phyloP scores from a whole-genome alignment of 2,329 filamentous ascomycete species.

The Trichoderma asperellum region DNA sequence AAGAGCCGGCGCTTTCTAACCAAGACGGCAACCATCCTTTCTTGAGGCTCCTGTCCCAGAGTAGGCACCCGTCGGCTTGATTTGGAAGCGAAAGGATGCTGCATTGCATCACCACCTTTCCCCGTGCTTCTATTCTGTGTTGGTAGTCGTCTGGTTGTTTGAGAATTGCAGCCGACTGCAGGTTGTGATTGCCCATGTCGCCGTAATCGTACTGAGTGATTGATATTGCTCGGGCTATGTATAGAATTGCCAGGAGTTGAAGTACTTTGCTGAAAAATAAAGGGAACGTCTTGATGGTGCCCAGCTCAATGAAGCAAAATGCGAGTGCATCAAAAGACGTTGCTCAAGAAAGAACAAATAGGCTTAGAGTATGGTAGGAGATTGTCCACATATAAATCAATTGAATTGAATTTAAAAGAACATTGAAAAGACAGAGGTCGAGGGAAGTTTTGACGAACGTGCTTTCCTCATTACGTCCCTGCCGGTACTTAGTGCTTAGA shows the following conservation, averaged over 20 bases:
- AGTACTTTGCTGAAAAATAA: not conserved
- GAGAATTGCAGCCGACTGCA: not conserved
- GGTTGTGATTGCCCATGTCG: not conserved
- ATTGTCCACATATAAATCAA: not conserved
- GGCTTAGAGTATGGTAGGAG: no score
- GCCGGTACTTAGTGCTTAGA: not conserved
- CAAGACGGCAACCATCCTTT: not conserved
- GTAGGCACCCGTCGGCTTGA: not conserved
- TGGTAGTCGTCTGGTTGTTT: not conserved
- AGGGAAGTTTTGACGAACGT: not conserved
- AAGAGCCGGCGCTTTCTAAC: not conserved
- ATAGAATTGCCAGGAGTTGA: not conserved
- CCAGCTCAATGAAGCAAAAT: not conserved
- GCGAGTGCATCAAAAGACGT: not conserved
- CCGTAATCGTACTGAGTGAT: not conserved
- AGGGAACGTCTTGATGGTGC: not conserved
- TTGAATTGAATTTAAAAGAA: not conserved
- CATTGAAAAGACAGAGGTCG: not conserved
- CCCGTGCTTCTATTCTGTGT: not conserved
- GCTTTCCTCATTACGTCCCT: not conserved
- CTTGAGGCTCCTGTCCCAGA: not conserved
- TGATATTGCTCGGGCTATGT: not conserved
- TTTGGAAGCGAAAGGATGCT: not conserved
- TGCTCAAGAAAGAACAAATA: no score
- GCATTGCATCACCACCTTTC: constrained; percentile 7